A percentile compares a stretch with the other conserved stretches of the same genome.
These are phyloP conservation scores for Prunus fruticosa DNA, from an alignment of 306 rosid species.

Conservation along the genomic window DNA sequence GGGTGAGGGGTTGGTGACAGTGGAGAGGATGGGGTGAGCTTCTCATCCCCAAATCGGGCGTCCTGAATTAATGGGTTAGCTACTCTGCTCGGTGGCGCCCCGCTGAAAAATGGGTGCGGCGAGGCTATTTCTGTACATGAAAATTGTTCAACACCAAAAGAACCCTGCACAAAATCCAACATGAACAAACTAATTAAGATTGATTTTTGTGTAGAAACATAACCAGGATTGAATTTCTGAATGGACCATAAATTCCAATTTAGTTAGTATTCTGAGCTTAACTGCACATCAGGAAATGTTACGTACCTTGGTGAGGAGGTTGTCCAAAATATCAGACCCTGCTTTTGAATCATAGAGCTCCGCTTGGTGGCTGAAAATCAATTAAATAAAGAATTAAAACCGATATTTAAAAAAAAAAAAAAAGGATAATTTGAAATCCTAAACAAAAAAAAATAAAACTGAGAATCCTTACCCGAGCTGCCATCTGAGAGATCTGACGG, in stretches of 20 bases:
- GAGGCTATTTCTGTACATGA: constrained; percentile 47
- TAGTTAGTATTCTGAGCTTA: too few relatives aligned
- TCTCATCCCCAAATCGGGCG: constrained; percentile 81
- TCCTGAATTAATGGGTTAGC: constrained; percentile 91
- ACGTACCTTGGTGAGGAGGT: constrained; percentile 66
- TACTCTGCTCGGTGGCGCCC: constrained; percentile 99
- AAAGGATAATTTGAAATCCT: background rate
- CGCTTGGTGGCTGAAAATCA: constrained; percentile 60
- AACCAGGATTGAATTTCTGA: background rate
- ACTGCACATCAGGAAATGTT: background rate
- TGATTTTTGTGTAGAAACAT: background rate
- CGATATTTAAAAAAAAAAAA: background rate
- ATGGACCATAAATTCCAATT: too few relatives aligned
- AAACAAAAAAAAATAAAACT: background rate
- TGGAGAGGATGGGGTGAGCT: constrained; percentile 42
- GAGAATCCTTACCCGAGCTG: constrained; percentile 47
- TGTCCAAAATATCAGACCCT: constrained; percentile 59
- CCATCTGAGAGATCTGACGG: constrained; percentile 54
- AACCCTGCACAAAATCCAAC: constrained; percentile 44
- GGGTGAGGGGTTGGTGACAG: constrained; percentile 39
- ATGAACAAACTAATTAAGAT: background rate
- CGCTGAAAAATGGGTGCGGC: constrained; percentile 89
- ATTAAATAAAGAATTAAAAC: background rate
- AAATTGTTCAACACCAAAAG: constrained; percentile 54
- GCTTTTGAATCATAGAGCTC: constrained; percentile 60